phyloP scores from a whole-genome alignment of 140 eudicot genomes.

The Anethum foeniculum region DNA sequence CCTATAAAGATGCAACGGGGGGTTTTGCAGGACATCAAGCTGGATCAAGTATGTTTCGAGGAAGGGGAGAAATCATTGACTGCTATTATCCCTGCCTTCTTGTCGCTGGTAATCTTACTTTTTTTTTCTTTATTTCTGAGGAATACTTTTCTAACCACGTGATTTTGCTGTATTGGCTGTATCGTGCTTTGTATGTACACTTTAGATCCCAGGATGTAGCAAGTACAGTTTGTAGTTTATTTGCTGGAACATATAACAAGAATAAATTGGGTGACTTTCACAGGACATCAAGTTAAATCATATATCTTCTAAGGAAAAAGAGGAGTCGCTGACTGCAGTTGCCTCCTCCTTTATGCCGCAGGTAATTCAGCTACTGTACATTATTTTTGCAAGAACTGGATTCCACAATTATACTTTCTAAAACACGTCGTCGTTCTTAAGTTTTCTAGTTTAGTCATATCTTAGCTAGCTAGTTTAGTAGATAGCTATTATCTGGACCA shows the following conservation, averaged over 20 bases:
- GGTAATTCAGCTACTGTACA: background rate
- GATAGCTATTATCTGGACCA: background rate
- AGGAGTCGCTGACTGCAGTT: background rate
- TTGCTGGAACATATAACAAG: background rate
- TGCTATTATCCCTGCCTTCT: background rate
- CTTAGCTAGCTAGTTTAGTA: background rate
- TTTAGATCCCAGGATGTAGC: background rate
- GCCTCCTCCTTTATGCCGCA: background rate
- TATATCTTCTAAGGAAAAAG: background rate
- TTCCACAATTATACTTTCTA: background rate
- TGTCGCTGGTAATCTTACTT: background rate
- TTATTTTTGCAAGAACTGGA: background rate
- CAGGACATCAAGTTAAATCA: constrained; percentile 10
- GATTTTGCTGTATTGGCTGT: background rate
- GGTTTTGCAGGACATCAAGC: background rate
- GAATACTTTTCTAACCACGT: background rate
- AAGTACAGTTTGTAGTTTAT: background rate
- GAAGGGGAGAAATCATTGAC: background rate
- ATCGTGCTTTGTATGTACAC: background rate
- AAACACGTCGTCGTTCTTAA: background rate
- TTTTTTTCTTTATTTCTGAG: background rate
- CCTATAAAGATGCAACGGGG: background rate
- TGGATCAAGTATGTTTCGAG: background rate
- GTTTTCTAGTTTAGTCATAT: background rate
- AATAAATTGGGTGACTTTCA: constrained; percentile 2